Evolutionary conservation across 768 basidiomycete species (phyloP), one percentile per base, ranked within the genome.

Genomic region (Pleurotus ostreatus): DNA sequence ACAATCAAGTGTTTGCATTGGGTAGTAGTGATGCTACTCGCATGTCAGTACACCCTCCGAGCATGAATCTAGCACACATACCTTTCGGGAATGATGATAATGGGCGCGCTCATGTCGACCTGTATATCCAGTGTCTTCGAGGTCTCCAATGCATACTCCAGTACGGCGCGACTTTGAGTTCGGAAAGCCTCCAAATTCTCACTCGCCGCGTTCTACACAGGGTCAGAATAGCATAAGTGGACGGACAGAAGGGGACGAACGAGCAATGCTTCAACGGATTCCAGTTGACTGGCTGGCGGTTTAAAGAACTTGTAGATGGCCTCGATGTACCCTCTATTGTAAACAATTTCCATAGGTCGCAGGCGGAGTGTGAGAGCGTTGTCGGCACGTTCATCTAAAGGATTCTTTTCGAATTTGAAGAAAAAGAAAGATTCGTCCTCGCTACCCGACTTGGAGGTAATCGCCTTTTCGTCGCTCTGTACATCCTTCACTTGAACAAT

Each of bases 91-190:
- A 98, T 82, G 63, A 99, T 93, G 66, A 99, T 97, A 62, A 99
- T 84, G 4, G 97, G 97, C 0, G 97, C 94, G 63, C 96, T 92
- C 78, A 99, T 81, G 65, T 99, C 95, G 74, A 99, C 83, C 61
- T 92, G 90, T n/a, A 99, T 77, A 67, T 98, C 95, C 44, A 98
- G 77, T 1, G 97, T 98, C 77, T 94, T 96, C 77, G 97, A 95
- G 13, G 84, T 86, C 68, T 94, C 87, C 47, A 99, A 71, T 0
- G 96, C 96, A 71, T 89, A 89, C 73, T 98, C 96, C 53, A 99
- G 75, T 13, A 97, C 94, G 0, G 92, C 92, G 53, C 97, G 76
- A 5, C 97, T 98, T 66, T 98, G 94, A 66, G 94, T 94, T 56
- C 94, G 80, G 22, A 99, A 73, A 4, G 92, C 94, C 66, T 98